phyloP scores from a whole-genome alignment of 2,329 filamentous ascomycete genomes.

The Colletotrichum sp. region DNA sequence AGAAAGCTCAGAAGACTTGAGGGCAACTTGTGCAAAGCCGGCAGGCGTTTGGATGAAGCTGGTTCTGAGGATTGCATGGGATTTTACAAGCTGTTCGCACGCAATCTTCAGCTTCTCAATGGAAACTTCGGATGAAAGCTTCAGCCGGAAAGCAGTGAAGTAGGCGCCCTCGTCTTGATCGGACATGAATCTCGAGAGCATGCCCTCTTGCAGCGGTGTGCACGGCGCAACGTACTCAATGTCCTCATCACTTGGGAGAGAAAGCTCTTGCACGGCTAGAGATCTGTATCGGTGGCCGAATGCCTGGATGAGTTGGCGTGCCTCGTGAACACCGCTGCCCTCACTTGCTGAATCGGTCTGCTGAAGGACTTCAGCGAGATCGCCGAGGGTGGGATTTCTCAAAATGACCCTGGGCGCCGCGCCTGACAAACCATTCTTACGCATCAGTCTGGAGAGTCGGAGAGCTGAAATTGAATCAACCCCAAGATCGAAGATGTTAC shows the following conservation, averaged over 20 bases:
- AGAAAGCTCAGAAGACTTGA: slow-evolving; percentile 45
- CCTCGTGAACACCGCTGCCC: slow-evolving; percentile 42
- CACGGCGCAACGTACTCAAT: slow-evolving; percentile 82
- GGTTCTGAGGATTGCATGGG: slow-evolving; percentile 72
- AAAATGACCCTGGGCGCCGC: slow-evolving; percentile 73
- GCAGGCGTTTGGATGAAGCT: slow-evolving; percentile 75
- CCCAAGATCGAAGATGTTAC: slow-evolving; percentile 84
- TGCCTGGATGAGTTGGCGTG: slow-evolving; percentile 67
- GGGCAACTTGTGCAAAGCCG: slow-evolving; percentile 77
- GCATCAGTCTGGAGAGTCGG: slow-evolving; percentile 69
- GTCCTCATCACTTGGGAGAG: slow-evolving; percentile 32
- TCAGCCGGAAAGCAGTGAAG: slow-evolving; percentile 76
- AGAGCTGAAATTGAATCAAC: slow-evolving; percentile 89
- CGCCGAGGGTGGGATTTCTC: slow-evolving; percentile 58
- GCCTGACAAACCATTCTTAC: slow-evolving; percentile 62
- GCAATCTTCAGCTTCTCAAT: slow-evolving; percentile 54
- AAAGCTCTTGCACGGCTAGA: slow-evolving; percentile 48
- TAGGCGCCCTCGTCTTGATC: slow-evolving; percentile 66
- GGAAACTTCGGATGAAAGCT: slow-evolving; percentile 52
- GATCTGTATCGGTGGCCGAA: slow-evolving; percentile 66
- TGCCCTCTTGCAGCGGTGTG: slow-evolving; percentile 85
- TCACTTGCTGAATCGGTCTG: slow-evolving; percentile 16
- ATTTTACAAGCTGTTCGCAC: slow-evolving; percentile 59
- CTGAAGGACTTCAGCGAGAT: slow-evolving; percentile 47
- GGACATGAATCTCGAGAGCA: slow-evolving; percentile 73